phyloP scores from a whole-genome alignment of 768 basidiomycete genomes.

The Psilocybe cubensis region DNA sequence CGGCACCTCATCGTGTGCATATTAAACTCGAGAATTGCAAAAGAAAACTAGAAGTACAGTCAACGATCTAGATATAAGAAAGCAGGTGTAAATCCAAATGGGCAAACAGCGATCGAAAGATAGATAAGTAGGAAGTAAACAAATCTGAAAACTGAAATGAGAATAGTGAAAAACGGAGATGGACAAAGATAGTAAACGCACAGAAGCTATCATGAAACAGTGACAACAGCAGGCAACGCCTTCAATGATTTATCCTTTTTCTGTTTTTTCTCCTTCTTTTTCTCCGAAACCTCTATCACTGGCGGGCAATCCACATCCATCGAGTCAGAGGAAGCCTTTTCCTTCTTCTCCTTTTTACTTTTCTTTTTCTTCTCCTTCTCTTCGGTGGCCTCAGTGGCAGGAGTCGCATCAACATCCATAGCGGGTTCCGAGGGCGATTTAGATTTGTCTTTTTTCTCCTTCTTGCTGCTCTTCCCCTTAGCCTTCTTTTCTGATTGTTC shows the following conservation, averaged over 20 bases:
- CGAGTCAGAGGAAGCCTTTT: constrained; percentile 6
- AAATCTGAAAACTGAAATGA: not conserved
- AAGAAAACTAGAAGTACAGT: constrained; percentile 8
- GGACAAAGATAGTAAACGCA: not conserved
- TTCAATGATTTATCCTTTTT: constrained; percentile 17
- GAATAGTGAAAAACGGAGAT: not conserved
- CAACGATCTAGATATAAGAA: constrained; percentile 14
- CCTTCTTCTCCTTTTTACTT: constrained; percentile 23
- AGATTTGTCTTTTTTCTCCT: constrained; percentile 30
- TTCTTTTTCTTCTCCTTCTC: constrained; percentile 26
- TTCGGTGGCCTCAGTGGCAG: too few species aligned
- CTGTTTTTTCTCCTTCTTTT: constrained; percentile 23
- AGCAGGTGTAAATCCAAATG: constrained; percentile 2
- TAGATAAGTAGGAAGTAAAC: not conserved
- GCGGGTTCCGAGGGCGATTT: constrained; percentile 8
- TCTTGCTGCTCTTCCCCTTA: constrained; percentile 38
- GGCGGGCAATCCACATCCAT: constrained; percentile 18
- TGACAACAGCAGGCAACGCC: constrained; percentile 1
- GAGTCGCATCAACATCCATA: constrained; percentile 17
- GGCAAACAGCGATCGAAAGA: not conserved
- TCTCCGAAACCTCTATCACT: constrained; percentile 13
- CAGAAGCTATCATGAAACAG: constrained; percentile 16
- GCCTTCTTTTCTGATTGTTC: constrained; percentile 12
- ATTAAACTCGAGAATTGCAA: not conserved
- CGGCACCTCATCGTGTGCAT: not conserved